phyloP scores from a whole-genome alignment of 2,329 filamentous ascomycete genomes.

The Fusarium illudens region DNA sequence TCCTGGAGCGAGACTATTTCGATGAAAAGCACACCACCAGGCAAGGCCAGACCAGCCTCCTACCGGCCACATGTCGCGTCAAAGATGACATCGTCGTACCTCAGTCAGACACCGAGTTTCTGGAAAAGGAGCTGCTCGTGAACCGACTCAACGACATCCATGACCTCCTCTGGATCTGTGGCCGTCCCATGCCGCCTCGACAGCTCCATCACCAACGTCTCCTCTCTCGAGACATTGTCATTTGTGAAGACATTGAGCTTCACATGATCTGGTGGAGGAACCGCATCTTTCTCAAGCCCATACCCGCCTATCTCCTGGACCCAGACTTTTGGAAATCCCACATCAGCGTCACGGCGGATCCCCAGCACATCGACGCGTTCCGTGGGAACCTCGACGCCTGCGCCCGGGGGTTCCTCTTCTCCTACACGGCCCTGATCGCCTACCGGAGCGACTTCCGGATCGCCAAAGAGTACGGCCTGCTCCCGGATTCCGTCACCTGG shows the following conservation, averaged over 20 bases:
- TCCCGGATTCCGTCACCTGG: slow-evolving; percentile 51
- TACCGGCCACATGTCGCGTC: slow-evolving; percentile 23
- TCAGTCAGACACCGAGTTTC: slow-evolving; percentile 23
- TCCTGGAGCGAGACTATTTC: slow-evolving; percentile 8
- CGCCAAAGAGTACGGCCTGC: slow-evolving; percentile 46
- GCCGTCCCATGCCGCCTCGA: slow-evolving; percentile 46
- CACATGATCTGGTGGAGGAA: slow-evolving; percentile 52
- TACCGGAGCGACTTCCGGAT: slow-evolving; percentile 51
- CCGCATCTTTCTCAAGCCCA: slow-evolving; percentile 51
- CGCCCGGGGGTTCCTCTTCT: slow-evolving; percentile 52
- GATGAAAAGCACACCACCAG: not conserved
- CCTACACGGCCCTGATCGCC: slow-evolving; percentile 48
- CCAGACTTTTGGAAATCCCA: slow-evolving; percentile 48
- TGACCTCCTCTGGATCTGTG: slow-evolving; percentile 35
- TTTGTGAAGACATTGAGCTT: slow-evolving; percentile 50
- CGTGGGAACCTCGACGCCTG: slow-evolving; percentile 26
- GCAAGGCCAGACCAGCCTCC: slow-evolving; percentile 1
- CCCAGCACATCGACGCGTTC: slow-evolving; percentile 1
- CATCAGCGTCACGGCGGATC: slow-evolving; percentile 33
- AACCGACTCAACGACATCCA: slow-evolving; percentile 29
- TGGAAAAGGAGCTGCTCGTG: slow-evolving; percentile 27
- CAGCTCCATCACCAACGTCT: slow-evolving; percentile 50
- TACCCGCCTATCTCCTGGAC: slow-evolving; percentile 52
- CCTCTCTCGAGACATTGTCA: slow-evolving; percentile 45
- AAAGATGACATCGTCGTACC: slow-evolving; percentile 27